These are phyloP conservation scores for Penicillium atrosanguineum DNA, from an alignment of 495 filamentous ascomycete genomes.

Conservation along the genomic window DNA sequence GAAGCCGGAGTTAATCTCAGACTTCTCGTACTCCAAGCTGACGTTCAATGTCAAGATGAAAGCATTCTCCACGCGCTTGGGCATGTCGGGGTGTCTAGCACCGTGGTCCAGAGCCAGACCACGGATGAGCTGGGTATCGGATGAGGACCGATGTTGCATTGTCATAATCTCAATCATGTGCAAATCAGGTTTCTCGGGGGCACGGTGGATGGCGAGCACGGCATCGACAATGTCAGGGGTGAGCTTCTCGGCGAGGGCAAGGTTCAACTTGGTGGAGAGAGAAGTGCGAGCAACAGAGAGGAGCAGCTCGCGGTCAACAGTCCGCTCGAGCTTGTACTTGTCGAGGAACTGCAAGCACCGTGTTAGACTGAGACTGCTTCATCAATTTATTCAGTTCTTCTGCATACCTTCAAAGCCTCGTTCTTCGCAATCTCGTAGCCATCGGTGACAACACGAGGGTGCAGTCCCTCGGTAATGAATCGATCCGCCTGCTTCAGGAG, in stretches of 20 bases:
- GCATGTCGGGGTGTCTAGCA: constrained; percentile 97
- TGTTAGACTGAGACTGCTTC: constrained; percentile 10
- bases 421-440: constrained; percentile 96
- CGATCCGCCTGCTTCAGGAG: constrained; percentile 95
- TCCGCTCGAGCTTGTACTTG: constrained; percentile 79
- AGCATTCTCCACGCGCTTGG: constrained; percentile 91
- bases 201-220: constrained; percentile 86
- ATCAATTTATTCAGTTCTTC: not conserved
- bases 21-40: constrained; percentile 97
- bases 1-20: constrained; percentile 98
- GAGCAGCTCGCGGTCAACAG: constrained; percentile 91
- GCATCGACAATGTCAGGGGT: constrained; percentile 94
- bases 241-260: constrained; percentile 81
- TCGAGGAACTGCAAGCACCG: constrained; percentile 75
- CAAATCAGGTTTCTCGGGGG: constrained; percentile 89
- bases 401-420: constrained; percentile 75
- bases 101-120: constrained; percentile 94
- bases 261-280: constrained; percentile 89
- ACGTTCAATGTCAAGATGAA: constrained; percentile 95
- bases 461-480: constrained; percentile 89
- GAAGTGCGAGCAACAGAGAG: constrained; percentile 93
- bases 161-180: constrained; percentile 99
- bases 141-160: constrained; percentile 96
- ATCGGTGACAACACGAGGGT: constrained; percentile 95
- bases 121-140: constrained; percentile 92